Evolutionary conservation across 2,329 filamentous ascomycete species (phyloP).

Genomic region (Ascochyta koolunga): DNA sequence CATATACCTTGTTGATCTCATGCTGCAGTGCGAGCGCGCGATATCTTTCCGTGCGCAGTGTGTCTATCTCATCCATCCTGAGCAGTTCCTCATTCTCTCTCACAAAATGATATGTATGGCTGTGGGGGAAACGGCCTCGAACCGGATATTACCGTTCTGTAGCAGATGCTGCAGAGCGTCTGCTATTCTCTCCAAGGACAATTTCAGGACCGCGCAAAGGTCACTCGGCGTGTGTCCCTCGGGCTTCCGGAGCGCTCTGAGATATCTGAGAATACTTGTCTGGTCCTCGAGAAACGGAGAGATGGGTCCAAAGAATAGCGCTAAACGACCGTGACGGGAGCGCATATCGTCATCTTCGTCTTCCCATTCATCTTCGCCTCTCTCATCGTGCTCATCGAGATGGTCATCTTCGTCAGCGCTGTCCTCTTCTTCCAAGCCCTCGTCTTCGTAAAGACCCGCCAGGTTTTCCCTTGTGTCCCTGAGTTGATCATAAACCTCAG

Average conservation of each 20-base stretch:
- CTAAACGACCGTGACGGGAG: too few relatives aligned
- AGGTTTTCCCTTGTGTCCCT: slow-evolving; percentile 8
- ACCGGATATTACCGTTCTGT: neutral
- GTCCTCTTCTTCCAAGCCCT: neutral
- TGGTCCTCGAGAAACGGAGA: neutral
- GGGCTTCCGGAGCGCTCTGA: too few relatives aligned
- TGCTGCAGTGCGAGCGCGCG: too few relatives aligned
- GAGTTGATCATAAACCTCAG: slow-evolving; percentile 17
- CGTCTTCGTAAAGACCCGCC: slow-evolving; percentile 6
- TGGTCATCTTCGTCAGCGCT: neutral
- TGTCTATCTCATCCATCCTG: neutral
- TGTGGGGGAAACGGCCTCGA: too few relatives aligned
- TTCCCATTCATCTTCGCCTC: neutral
- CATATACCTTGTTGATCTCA: too few relatives aligned
- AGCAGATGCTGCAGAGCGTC: neutral
- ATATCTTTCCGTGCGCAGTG: neutral
- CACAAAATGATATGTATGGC: neutral
- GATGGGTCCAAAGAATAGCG: too few relatives aligned
- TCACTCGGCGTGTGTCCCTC: too few relatives aligned
- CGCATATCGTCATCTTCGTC: neutral
- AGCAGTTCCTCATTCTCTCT: neutral
- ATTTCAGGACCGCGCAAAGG: too few relatives aligned
- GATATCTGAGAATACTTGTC: too few relatives aligned
- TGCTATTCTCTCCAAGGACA: too few relatives aligned
- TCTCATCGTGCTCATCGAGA: neutral